Conservation (phyloP, 306 rosid species). For the Pterocarpus macrocarpus region DNA sequence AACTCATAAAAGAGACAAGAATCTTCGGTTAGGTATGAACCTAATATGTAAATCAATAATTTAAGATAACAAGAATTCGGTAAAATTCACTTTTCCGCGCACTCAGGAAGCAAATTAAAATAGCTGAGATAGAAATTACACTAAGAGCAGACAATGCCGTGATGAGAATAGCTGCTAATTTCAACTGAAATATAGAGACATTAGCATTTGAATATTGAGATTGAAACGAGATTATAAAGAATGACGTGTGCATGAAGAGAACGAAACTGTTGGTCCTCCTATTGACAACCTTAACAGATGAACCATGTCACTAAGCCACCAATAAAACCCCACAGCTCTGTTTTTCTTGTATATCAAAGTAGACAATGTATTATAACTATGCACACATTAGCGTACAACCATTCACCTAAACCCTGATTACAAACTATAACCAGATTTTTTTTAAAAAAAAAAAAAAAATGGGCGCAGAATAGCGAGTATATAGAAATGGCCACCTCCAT, state of each 20-base stretch:
- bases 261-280: constrained; percentile 9
- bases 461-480: not conserved
- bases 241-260: not conserved
- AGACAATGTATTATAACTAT: constrained; percentile 36
- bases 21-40: not conserved
- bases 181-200: not conserved
- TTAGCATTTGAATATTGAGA: constrained; percentile 1
- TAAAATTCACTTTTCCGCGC: not conserved
- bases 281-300: not conserved
- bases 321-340: constrained; percentile 4
- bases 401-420: constrained; percentile 45
- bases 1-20: not conserved
- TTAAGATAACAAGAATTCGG: not conserved
- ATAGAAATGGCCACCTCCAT: constrained; percentile 32
- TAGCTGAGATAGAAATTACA: not conserved
- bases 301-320: constrained; percentile 1
- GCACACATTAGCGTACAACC: constrained; percentile 39
- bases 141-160: not conserved
- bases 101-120: not conserved
- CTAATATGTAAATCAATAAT: not conserved
- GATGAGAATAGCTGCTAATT: constrained; percentile 7
- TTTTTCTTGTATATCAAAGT: constrained; percentile 12
- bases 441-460: not conserved
- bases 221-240: not conserved
- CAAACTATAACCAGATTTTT: constrained; percentile 1